Evolutionary conservation across 805 yeast genomes (phyloP).

Genomic region (Pichia phayaonensis): DNA sequence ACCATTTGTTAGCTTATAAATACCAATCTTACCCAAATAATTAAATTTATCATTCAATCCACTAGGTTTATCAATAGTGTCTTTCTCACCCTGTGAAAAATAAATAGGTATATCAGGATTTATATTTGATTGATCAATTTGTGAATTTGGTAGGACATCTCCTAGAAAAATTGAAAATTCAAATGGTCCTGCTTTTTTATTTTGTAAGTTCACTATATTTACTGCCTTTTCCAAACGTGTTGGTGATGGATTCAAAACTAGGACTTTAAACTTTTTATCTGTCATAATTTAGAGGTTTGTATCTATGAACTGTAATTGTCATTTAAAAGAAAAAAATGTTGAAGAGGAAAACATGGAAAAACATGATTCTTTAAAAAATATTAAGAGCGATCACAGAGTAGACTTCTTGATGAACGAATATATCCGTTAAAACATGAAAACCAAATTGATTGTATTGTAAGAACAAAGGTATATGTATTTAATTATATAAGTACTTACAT

Average conservation of each 20-base stretch:
- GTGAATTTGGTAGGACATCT: slow-evolving; percentile 25
- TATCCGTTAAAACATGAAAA: not conserved
- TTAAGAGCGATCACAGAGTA: not conserved
- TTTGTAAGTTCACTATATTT: slow-evolving; percentile 38
- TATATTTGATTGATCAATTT: slow-evolving; percentile 6
- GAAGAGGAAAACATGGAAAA: too few relatives aligned
- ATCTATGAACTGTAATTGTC: not conserved
- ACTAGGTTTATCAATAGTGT: slow-evolving; percentile 2
- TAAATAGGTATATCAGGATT: slow-evolving; percentile 13
- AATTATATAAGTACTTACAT: not conserved
- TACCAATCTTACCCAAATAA: slow-evolving; percentile 29
- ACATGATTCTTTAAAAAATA: not conserved
- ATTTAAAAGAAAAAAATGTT: too few relatives aligned
- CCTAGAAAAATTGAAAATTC: slow-evolving; percentile 49
- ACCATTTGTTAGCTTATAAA: slow-evolving; percentile 36
- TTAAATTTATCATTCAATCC: slow-evolving; percentile 21
- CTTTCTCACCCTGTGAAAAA: slow-evolving; percentile 19
- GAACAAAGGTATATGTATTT: not conserved
- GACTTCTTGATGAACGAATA: too few relatives aligned
- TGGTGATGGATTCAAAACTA: slow-evolving; percentile 41
- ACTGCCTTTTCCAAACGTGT: slow-evolving; percentile 36
- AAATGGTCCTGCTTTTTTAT: slow-evolving; percentile 60
- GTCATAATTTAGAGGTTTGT: not conserved
- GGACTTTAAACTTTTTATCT: slow-evolving; percentile 9
- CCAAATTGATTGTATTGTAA: not conserved